A percentile compares a stretch with the other conserved stretches of the same genome.
phyloP scores from a whole-genome alignment of 2,329 filamentous ascomycete species.

The Stachybotrys elegans region DNA sequence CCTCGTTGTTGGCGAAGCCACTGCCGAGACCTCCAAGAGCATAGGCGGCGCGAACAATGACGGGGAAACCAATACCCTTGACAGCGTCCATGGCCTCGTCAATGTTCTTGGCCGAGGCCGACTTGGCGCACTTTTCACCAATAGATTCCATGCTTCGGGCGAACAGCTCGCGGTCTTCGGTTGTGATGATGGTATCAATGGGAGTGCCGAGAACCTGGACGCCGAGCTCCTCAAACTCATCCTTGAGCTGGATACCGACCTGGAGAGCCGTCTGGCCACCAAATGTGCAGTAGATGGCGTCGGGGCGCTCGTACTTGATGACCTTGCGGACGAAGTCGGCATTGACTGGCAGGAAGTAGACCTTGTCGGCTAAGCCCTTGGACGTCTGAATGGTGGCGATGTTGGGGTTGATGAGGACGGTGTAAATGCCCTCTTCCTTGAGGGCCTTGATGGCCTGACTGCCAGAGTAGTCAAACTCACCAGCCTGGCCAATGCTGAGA shows the following conservation, averaged over 20 bases:
- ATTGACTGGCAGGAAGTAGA: slow-evolving; percentile 96
- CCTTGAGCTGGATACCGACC: slow-evolving; percentile 95
- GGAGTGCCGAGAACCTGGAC: slow-evolving; percentile 94
- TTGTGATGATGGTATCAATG: slow-evolving; percentile 97
- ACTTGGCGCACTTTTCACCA: slow-evolving; percentile 96
- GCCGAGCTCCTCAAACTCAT: slow-evolving; percentile 88
- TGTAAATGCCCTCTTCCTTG: slow-evolving; percentile 97
- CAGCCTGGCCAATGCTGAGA: slow-evolving; percentile 94
- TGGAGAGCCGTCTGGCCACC: slow-evolving; percentile 96
- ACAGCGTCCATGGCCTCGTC: slow-evolving; percentile 88
- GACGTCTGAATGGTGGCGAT: slow-evolving; percentile 99
- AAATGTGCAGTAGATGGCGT: slow-evolving; percentile 96
- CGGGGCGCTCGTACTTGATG: slow-evolving; percentile 88
- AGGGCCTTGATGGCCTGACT: slow-evolving; percentile 97
- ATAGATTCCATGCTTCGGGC: slow-evolving; percentile 98
- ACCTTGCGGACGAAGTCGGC: slow-evolving; percentile 97
- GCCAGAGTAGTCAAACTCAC: slow-evolving; percentile 98
- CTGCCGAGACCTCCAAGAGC: slow-evolving; percentile 91
- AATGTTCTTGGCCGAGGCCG: slow-evolving; percentile 81
- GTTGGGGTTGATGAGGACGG: slow-evolving; percentile 96
- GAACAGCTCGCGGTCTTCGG: slow-evolving; percentile 95
- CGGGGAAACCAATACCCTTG: slow-evolving; percentile 88
- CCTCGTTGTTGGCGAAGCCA: slow-evolving; percentile 87
- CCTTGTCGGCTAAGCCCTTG: slow-evolving; percentile 95
- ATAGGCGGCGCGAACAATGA: slow-evolving; percentile 95